Base-by-base conservation (phyloP, 2,329 filamentous ascomycete species). In the Phialocephala subalpina region DNA sequence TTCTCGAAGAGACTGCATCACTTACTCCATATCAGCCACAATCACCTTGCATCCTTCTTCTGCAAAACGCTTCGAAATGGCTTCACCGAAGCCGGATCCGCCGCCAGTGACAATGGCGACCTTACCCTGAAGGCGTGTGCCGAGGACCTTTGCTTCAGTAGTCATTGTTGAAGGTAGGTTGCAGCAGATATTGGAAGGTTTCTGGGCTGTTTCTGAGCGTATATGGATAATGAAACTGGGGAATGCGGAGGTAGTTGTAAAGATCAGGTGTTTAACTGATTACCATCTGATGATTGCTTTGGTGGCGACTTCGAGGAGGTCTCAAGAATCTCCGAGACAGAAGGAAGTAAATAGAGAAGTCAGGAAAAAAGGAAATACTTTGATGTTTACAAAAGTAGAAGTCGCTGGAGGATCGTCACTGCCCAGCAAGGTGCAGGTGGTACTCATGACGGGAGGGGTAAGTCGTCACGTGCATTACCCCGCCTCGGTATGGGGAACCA, bases 1-100 rank as follows among this genome's bases (percentile, higher is more conserved):
- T 9, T n/a, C n/a, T n/a, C 2, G 58, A 9, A 27, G 11, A 33
- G 22, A 18, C 11, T 22, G 29, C 12, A 55, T 3, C n/a, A 65
- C 67, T 52, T 55, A 67, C 67, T 86, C 85, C 66, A 91, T 80
- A 75, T 91, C 89, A 1, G 86, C 86, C 61, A 91, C 84, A 59
- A 91, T 76, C 38, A 91, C 87, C 68, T 83, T 83, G 58, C 83
- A 84, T 45, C 88, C 88, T 77, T 91, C 87, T 27, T 82, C 74
- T 6, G 83, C 80, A 75, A 90, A 90, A 62, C 85, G 85, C 62
- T 82, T 79, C 0, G 84, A 84, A 60, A 90, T 90, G 38, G 84
- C 87, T 63, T 84, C 86, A 62, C 88, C 88, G 70, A 91, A 91
- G 1, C 89, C 89, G 12, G 85, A 86, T 2, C 86, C 87, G 8